These are phyloP conservation scores for Cytospora paraplurivora DNA, from an alignment of 2,329 filamentous ascomycete species.

Conservation along the genomic window DNA sequence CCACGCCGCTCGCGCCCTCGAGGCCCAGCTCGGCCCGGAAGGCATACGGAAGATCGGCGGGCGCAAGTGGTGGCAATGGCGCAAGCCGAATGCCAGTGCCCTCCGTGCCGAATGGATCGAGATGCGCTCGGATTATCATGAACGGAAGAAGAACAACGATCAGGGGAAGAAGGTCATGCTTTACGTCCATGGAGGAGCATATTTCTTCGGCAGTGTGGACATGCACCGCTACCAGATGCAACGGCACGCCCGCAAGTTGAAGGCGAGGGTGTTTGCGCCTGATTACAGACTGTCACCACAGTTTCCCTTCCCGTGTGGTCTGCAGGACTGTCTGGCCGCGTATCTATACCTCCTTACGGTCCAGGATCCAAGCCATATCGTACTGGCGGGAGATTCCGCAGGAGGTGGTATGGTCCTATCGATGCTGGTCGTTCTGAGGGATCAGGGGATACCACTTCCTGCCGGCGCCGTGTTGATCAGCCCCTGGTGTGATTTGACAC, in stretches of 20 bases:
- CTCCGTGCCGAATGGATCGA: conserved; percentile 93
- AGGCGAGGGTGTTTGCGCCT: conserved; percentile 84
- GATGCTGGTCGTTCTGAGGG: conserved; percentile 77
- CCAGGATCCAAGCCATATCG: conserved; percentile 78
- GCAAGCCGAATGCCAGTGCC: conserved; percentile 59
- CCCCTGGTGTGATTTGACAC: conserved; percentile 93
- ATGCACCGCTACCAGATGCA: conserved; percentile 99
- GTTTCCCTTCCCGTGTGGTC: conserved; percentile 91
- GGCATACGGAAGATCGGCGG: conserved; percentile 80
- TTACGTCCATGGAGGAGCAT: conserved; percentile 92
- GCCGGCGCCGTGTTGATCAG: conserved; percentile 90
- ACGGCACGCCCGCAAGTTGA: conserved; percentile 89
- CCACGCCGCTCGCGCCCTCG: conserved; percentile 67
- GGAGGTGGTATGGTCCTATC: conserved; percentile 87
- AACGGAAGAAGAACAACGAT: conserved; percentile 64
- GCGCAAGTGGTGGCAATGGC: conserved; percentile 87
- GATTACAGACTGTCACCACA: conserved; percentile 87
- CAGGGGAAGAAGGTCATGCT: conserved; percentile 78
- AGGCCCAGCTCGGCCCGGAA: conserved; percentile 73
- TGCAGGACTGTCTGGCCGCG: conserved; percentile 86
- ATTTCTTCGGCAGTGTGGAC: conserved; percentile 94
- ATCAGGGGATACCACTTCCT: conserved; percentile 80
- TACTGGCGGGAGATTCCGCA: conserved; percentile 90
- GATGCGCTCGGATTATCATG: conserved; percentile 80
- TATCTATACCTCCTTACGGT: conserved; percentile 80